Evolutionary conservation across 2,329 filamentous ascomycete species (phyloP).

Genomic region (Alternaria infectoria): DNA sequence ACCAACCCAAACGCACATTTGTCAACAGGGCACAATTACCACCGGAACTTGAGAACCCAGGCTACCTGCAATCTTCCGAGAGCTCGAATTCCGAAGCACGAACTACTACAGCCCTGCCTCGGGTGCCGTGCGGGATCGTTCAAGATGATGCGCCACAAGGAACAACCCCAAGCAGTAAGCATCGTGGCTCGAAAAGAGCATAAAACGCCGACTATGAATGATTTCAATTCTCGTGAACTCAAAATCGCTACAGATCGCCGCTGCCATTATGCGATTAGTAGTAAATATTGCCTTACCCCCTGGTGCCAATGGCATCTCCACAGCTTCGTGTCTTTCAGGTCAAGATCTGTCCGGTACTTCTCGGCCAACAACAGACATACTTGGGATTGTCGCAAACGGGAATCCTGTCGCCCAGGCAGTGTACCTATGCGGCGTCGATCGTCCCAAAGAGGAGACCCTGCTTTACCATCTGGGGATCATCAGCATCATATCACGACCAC

Average conservation of each 20-base stretch:
- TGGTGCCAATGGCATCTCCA: background rate
- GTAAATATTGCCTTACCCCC: background rate
- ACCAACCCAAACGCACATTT: conserved; percentile 23
- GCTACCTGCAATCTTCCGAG: conserved; percentile 12
- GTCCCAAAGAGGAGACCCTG: background rate
- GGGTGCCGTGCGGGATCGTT: background rate
- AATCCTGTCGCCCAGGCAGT: background rate
- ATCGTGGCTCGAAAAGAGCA: background rate
- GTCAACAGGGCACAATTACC: conserved; percentile 23
- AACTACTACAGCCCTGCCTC: conserved; percentile 1
- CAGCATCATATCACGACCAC: background rate
- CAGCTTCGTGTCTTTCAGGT: background rate
- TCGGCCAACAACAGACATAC: background rate
- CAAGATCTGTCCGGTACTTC: background rate
- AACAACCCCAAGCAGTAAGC: background rate
- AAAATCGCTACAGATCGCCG: background rate
- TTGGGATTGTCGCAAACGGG: background rate
- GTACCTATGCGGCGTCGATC: background rate
- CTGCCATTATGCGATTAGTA: background rate
- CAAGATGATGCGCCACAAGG: conserved; percentile 11
- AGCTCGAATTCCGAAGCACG: background rate
- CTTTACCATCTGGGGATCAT: background rate
- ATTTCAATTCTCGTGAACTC: background rate
- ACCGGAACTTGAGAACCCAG: conserved; percentile 5
- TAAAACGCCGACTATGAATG: background rate